A percentile compares a stretch with the other conserved stretches of the same genome.
Conservation (phyloP, 2,329 filamentous ascomycete species). For the Coniochaeta ligniaria region DNA sequence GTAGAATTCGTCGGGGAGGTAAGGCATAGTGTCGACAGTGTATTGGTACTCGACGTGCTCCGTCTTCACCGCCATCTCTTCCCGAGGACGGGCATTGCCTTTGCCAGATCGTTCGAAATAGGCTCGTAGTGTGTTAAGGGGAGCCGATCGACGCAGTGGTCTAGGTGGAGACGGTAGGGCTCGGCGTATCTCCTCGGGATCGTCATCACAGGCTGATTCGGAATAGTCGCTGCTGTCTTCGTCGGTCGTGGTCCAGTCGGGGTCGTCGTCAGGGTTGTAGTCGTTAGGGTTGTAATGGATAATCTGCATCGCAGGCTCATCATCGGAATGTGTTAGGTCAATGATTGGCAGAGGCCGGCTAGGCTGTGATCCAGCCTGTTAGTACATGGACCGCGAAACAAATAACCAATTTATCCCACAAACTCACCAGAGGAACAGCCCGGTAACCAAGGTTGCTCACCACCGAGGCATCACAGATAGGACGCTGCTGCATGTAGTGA, state of each 20-base stretch:
- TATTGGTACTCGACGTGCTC: background rate
- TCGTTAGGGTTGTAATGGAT: background rate
- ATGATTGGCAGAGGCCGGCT: background rate
- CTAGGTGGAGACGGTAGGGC: background rate
- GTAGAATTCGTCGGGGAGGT: background rate
- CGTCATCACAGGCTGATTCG: background rate
- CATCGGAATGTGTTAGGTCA: background rate
- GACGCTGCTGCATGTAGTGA: slow-evolving; percentile 32
- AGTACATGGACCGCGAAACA: background rate
- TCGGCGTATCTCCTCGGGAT: background rate
- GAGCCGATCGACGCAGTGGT: background rate
- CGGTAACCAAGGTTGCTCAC: slow-evolving; percentile 33
- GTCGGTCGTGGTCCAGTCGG: background rate
- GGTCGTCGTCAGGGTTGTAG: background rate
- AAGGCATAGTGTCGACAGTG: background rate
- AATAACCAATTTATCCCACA: background rate
- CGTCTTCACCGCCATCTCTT: background rate
- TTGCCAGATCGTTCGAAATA: background rate
- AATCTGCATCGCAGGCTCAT: background rate
- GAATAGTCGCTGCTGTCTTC: background rate
- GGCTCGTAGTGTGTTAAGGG: background rate
- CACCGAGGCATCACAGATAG: slow-evolving; percentile 30
- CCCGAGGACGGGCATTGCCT: background rate
- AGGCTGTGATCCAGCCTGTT: background rate
- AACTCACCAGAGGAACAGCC: slow-evolving; percentile 26